These are phyloP conservation scores for Salvia sclarea DNA, from an alignment of 305 asterid genomes.

Conservation along the genomic window DNA sequence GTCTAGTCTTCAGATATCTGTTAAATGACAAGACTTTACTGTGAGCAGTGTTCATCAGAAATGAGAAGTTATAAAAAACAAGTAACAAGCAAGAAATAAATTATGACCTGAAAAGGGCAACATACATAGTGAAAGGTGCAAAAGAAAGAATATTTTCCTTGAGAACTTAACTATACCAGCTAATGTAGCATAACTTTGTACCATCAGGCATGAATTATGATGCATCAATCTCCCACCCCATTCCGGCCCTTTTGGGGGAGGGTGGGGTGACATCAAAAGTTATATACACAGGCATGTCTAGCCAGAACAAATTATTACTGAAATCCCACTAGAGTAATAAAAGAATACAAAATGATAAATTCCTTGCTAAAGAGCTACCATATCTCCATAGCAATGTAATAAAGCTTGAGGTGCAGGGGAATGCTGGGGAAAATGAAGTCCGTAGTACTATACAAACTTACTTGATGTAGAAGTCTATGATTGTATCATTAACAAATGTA, in stretches of 20 bases:
- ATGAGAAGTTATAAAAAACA: background rate
- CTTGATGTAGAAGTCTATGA: conserved; percentile 91
- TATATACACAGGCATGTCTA: conserved; percentile 5
- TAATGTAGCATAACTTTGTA: conserved; percentile 8
- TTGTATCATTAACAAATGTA: conserved; percentile 89
- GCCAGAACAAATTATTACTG: conserved; percentile 11
- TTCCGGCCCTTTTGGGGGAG: background rate
- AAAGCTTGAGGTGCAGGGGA: background rate
- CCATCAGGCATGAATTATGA: conserved; percentile 9
- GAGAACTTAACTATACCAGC: conserved; percentile 21
- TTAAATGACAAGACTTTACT: conserved; percentile 34
- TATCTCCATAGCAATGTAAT: conserved; percentile 5
- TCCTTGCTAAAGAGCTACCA: background rate
- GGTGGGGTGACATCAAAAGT: background rate
- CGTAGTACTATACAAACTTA: conserved; percentile 47
- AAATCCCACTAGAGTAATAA: conserved; percentile 9
- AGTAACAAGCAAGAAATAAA: conserved; percentile 27
- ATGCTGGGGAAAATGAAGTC: conserved; percentile 1
- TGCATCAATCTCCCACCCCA: background rate
- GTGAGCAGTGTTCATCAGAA: conserved; percentile 28
- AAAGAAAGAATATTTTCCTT: conserved; percentile 3
- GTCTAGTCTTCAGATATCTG: conserved; percentile 79
- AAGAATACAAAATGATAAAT: conserved; percentile 2
- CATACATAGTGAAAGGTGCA: conserved; percentile 16
- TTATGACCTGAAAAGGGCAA: conserved; percentile 23